Evolutionary conservation across 495 filamentous ascomycete species (phyloP).

Genomic region (Amorphotheca resinae): DNA sequence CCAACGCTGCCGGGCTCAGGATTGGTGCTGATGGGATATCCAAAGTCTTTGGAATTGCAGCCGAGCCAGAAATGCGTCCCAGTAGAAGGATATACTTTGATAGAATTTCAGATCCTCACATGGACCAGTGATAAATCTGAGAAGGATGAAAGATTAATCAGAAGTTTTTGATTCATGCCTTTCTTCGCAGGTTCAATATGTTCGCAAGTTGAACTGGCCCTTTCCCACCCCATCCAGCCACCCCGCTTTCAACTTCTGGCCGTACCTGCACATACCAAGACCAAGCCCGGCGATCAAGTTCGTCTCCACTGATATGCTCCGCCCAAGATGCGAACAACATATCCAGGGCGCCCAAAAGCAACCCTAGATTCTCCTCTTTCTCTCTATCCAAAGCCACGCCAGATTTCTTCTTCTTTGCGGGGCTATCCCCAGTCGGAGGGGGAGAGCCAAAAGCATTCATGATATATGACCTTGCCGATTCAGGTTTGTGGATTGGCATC

Average conservation of each 20-base stretch:
- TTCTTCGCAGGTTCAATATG: constrained; percentile 50
- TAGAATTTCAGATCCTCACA: constrained; percentile 3
- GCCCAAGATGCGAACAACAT: constrained; percentile 61
- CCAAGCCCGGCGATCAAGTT: constrained; percentile 68
- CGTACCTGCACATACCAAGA: constrained; percentile 65
- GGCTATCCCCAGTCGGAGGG: constrained; percentile 11
- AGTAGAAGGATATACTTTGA: constrained; percentile 16
- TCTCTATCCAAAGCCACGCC: constrained; percentile 34
- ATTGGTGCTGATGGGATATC: constrained; percentile 5
- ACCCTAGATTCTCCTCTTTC: constrained; percentile 52
- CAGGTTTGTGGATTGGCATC: constrained; percentile 55
- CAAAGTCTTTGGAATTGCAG: constrained; percentile 2
- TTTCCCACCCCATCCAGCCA: constrained; percentile 71
- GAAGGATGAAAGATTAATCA: background rate
- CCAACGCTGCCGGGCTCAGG: constrained; percentile 3
- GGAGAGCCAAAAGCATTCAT: constrained; percentile 44
- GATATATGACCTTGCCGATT: constrained; percentile 48
- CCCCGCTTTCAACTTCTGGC: constrained; percentile 58
- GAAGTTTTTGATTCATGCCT: constrained; percentile 3
- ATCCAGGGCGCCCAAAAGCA: constrained; percentile 54
- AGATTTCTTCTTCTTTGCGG: constrained; percentile 29
- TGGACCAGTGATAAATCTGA: background rate
- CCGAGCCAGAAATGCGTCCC: constrained; percentile 7
- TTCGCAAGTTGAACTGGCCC: constrained; percentile 50
- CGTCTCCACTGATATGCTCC: constrained; percentile 36